Conservation (phyloP, 148 eudicot genomes). For the Nepenthes mirabilis region DNA sequence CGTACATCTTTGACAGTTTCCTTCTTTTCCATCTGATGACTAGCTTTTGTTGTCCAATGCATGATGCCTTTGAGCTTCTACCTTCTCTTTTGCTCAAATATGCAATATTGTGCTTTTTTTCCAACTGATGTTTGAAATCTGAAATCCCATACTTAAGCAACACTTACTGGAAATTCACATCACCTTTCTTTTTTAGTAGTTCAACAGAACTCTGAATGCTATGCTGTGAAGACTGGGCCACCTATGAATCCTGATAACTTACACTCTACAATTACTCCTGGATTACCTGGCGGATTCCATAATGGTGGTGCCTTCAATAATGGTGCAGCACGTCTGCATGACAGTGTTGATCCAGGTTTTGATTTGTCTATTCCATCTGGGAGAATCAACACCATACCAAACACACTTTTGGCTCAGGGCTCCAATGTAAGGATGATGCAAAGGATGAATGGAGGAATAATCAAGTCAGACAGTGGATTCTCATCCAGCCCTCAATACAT, state of each 20-base stretch:
- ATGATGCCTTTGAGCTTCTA: too few species aligned
- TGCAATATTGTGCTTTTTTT: too few species aligned
- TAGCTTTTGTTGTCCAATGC: too few species aligned
- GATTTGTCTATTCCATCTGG: conserved; percentile 31
- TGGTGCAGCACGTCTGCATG: not conserved
- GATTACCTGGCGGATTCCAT: not conserved
- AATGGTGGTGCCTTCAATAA: not conserved
- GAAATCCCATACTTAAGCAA: too few species aligned
- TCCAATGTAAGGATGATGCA: conserved; percentile 45
- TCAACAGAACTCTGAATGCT: not conserved
- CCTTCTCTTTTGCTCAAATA: too few species aligned
- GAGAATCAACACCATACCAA: conserved; percentile 29
- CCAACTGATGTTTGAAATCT: too few species aligned
- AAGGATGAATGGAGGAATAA: conserved; percentile 40
- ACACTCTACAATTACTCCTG: not conserved
- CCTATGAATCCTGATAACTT: not conserved
- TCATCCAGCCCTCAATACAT: conserved; percentile 26
- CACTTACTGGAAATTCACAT: too few species aligned
- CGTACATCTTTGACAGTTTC: too few species aligned
- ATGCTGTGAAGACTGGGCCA: not conserved
- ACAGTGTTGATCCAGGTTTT: conserved; percentile 4
- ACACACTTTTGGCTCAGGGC: conserved; percentile 42
- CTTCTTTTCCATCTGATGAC: too few species aligned
- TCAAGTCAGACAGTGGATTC: conserved; percentile 45
- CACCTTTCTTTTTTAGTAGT: not conserved